A percentile compares a stretch with the other conserved stretches of the same genome.
Conservation (phyloP, 805 yeast genomes). For the Spathaspora passalidarum region DNA sequence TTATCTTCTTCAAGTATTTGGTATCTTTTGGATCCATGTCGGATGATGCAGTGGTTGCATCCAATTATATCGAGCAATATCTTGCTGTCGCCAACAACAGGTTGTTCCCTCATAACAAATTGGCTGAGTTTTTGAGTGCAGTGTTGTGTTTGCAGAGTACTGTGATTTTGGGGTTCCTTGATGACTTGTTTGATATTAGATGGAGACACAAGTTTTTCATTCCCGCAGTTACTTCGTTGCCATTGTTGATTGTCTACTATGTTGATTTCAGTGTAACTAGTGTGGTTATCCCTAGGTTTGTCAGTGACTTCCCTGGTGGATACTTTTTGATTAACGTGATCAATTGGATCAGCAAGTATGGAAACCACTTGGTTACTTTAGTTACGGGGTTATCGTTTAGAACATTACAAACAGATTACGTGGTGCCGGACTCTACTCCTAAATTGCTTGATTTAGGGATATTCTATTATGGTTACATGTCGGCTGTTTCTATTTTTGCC, state of each 20-base stretch:
- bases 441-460: conserved; percentile 69
- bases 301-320: conserved; percentile 38
- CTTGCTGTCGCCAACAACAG: conserved; percentile 25
- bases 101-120: conserved; percentile 73
- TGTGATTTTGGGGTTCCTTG: conserved; percentile 82
- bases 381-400: conserved; percentile 38
- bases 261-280: conserved; percentile 92
- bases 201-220: conserved; percentile 97
- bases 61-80: conserved; percentile 34
- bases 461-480: conserved; percentile 87
- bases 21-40: conserved; percentile 44
- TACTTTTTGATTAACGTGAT: conserved; percentile 19
- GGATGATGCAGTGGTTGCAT: conserved; percentile 31
- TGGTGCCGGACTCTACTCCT: conserved; percentile 36
- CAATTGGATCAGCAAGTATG: conserved; percentile 20
- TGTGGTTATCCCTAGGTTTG: conserved; percentile 73
- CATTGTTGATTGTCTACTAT: conserved; percentile 84
- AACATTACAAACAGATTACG: conserved; percentile 33
- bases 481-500: conserved; percentile 84
- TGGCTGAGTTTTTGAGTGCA: conserved; percentile 85
- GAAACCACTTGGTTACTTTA: conserved; percentile 29
- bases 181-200: conserved; percentile 90
- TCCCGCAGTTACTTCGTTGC: conserved; percentile 93
- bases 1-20: conserved; percentile 74
- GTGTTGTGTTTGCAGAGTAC: conserved; percentile 81